Percentiles rank a stretch among this genome's conserved stretches.
phyloP scores from a whole-genome alignment of 805 yeast genomes.

The Scheffersomyces ergatensis region DNA sequence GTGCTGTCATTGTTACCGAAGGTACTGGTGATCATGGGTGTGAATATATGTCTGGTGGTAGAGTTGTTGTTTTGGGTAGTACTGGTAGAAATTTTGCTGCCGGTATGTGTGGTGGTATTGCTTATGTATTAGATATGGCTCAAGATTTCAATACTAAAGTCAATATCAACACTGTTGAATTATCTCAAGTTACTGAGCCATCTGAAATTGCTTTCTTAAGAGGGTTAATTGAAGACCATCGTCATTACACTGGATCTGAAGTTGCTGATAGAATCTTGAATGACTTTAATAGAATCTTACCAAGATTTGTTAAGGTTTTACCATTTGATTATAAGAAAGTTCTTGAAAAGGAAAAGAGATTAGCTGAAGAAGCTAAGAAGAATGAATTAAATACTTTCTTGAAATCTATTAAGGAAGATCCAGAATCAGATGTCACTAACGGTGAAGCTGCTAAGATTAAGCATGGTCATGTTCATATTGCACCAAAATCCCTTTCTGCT shows the following conservation, averaged over 20 bases:
- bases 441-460: constrained; percentile 73
- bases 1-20: constrained; percentile 95
- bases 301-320: constrained; percentile 88
- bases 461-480: constrained; percentile 43
- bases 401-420: constrained; percentile 74
- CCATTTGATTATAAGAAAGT: constrained; percentile 92
- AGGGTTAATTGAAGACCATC: constrained; percentile 91
- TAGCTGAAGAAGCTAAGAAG: constrained; percentile 61
- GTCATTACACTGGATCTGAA: constrained; percentile 90
- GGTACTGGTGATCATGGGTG: constrained; percentile 99
- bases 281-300: constrained; percentile 85
- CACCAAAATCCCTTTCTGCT: constrained; percentile 22
- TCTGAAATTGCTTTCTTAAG: constrained; percentile 91
- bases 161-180: constrained; percentile 78
- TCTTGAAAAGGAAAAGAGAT: constrained; percentile 69
- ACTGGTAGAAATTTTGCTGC: constrained; percentile 95
- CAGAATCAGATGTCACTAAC: constrained; percentile 81
- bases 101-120: constrained; percentile 99
- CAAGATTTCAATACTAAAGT: constrained; percentile 84
- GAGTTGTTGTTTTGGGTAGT: constrained; percentile 87
- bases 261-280: constrained; percentile 79
- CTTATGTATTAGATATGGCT: constrained; percentile 92
- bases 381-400: constrained; percentile 65
- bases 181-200: constrained; percentile 76
- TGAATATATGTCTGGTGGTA: constrained; percentile 99